Conservation (phyloP, 768 basidiomycete species). For the Russula lepida region DNA sequence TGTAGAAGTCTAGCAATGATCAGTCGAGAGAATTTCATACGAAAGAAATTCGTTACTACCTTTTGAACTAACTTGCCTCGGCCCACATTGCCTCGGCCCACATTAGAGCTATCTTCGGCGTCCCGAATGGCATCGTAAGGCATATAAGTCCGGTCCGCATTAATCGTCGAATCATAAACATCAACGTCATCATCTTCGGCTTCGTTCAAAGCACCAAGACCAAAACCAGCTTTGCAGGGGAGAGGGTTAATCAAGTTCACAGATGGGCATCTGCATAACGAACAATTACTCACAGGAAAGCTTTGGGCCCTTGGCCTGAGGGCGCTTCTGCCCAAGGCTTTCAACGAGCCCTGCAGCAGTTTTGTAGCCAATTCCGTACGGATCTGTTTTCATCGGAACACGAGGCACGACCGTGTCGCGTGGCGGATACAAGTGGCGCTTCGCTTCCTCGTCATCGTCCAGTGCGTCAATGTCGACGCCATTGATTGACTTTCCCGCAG, state of each 20-base stretch:
- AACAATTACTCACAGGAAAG: slow-evolving; percentile 42
- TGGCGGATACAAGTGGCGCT: slow-evolving; percentile 80
- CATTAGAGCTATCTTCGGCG: slow-evolving; percentile 53
- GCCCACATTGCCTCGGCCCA: slow-evolving; percentile 23
- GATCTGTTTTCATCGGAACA: slow-evolving; percentile 63
- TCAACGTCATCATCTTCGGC: slow-evolving; percentile 91
- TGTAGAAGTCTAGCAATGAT: slow-evolving; percentile 20
- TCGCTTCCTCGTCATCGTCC: slow-evolving; percentile 67
- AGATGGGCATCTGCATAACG: not conserved
- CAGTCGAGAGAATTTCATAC: not conserved
- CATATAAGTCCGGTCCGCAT: slow-evolving; percentile 37
- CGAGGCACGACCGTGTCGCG: slow-evolving; percentile 61
- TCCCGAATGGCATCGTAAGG: slow-evolving; percentile 60
- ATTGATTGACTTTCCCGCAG: slow-evolving; percentile 28
- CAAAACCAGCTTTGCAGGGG: slow-evolving; percentile 62
- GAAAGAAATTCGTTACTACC: not conserved
- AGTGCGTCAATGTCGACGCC: slow-evolving; percentile 28
- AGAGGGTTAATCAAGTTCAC: not conserved
- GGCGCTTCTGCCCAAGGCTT: slow-evolving; percentile 36
- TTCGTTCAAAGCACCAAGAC: slow-evolving; percentile 83
- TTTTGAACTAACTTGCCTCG: slow-evolving; percentile 9
- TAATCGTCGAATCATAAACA: slow-evolving; percentile 51
- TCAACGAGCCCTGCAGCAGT: slow-evolving; percentile 57
- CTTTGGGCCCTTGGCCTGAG: slow-evolving; percentile 36
- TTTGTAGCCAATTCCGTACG: slow-evolving; percentile 76